phyloP scores from a whole-genome alignment of 148 eudicot genomes.

The Arbutus unedo region DNA sequence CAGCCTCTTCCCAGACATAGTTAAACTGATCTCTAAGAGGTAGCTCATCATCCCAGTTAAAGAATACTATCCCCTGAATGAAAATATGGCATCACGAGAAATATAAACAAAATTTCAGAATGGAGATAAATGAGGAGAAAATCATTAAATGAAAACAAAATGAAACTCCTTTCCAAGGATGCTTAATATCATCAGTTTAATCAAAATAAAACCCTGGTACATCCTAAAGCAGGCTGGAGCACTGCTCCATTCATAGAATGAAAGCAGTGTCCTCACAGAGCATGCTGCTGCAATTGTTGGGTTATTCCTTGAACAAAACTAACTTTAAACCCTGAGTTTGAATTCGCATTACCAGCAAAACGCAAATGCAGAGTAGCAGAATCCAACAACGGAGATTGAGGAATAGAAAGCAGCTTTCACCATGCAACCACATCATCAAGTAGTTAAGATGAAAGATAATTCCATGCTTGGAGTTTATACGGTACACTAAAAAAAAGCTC shows the following conservation, averaged over 20 bases:
- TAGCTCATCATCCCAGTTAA: slow-evolving; percentile 67
- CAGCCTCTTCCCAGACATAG: slow-evolving; percentile 79
- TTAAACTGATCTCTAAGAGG: slow-evolving; percentile 40
- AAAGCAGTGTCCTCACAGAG: not conserved
- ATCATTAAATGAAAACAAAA: slow-evolving; percentile 1
- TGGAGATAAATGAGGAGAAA: not conserved
- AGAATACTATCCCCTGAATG: slow-evolving; percentile 76
- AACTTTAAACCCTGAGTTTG: not conserved
- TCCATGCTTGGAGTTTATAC: no score
- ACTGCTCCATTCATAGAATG: not conserved
- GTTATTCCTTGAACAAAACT: not conserved
- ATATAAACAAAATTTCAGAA: not conserved
- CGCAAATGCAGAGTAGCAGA: not conserved
- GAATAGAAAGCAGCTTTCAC: not conserved
- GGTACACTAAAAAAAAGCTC: no score
- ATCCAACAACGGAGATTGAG: not conserved
- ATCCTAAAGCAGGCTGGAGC: not conserved
- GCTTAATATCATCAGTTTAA: not conserved
- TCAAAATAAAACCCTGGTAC: not conserved
- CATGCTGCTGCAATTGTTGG: not conserved
- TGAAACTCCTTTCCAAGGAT: not conserved
- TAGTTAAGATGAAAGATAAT: slow-evolving; percentile 2
- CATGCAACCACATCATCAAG: slow-evolving; percentile 4
- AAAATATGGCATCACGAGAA: slow-evolving; percentile 11
- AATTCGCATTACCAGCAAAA: slow-evolving; percentile 4